Percentiles rank a stretch among this genome's conserved stretches.
These are phyloP conservation scores for Flaveria trinervia DNA, from an alignment of 129 eudicot genomes.

Conservation along the genomic window DNA sequence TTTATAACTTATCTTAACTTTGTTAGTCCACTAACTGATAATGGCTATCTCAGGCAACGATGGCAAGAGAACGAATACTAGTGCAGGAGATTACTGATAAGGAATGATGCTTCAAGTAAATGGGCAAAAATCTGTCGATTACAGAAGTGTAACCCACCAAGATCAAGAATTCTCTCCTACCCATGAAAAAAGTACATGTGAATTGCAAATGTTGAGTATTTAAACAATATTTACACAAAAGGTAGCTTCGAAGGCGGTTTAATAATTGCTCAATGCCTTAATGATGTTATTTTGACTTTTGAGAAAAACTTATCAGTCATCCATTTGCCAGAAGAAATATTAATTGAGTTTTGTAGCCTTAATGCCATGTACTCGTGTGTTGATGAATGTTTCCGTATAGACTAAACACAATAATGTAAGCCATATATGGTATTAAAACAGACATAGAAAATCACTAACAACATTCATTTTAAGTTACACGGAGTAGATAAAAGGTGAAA, in stretches of 20 bases:
- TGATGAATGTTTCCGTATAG: neutral
- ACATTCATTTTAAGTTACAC: slow-evolving; percentile 16
- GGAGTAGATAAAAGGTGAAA: neutral
- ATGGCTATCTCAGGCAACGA: slow-evolving; percentile 38
- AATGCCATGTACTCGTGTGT: neutral
- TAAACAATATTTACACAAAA: neutral
- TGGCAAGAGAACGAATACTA: slow-evolving; percentile 42
- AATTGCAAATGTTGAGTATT: neutral
- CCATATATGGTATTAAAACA: neutral
- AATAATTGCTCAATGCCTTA: neutral
- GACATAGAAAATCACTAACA: neutral
- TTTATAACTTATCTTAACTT: neutral
- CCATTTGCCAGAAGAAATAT: neutral
- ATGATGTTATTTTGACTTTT: neutral
- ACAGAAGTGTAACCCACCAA: neutral
- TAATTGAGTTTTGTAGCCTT: neutral
- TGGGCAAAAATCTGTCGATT: neutral
- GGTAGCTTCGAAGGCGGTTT: neutral
- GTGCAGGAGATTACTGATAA: slow-evolving; percentile 9
- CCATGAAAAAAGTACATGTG: neutral
- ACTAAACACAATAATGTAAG: slow-evolving; percentile 4
- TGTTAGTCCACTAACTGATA: neutral
- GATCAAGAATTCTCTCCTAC: neutral
- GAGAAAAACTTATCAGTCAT: neutral
- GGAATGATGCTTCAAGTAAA: slow-evolving; percentile 8